Conservation (phyloP, 2,329 filamentous ascomycete species). For the Ascochyta viciae-villosae region DNA sequence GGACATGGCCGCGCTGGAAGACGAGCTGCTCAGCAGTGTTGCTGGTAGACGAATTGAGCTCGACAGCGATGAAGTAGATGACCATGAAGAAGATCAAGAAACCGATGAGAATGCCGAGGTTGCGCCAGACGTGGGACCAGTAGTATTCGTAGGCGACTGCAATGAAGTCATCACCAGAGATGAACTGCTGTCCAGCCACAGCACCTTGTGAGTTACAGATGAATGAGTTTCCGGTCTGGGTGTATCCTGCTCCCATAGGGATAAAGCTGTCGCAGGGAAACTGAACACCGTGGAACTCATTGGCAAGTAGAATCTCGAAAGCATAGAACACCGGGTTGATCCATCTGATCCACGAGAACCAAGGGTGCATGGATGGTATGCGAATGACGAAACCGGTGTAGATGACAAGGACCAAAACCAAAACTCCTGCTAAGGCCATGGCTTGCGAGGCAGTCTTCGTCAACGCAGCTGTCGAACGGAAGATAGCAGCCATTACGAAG, state of each 20-base stretch:
- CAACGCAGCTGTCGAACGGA: slow-evolving; percentile 76
- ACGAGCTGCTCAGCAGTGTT: slow-evolving; percentile 74
- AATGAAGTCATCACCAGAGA: slow-evolving; percentile 51
- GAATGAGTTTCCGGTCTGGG: slow-evolving; percentile 32
- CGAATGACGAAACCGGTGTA: slow-evolving; percentile 74
- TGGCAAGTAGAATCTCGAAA: slow-evolving; percentile 80
- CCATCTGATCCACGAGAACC: slow-evolving; percentile 62
- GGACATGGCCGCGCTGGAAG: slow-evolving; percentile 60
- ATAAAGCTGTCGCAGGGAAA: slow-evolving; percentile 48
- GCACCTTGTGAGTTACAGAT: slow-evolving; percentile 51
- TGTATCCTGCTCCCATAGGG: slow-evolving; percentile 48
- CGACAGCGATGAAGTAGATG: slow-evolving; percentile 68
- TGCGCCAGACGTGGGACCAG: slow-evolving; percentile 58
- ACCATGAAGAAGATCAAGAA: slow-evolving; percentile 70
- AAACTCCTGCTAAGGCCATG: slow-evolving; percentile 60
- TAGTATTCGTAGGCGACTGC: slow-evolving; percentile 43
- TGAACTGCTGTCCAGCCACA: slow-evolving; percentile 47
- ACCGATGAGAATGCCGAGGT: slow-evolving; percentile 65
- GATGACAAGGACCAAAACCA: slow-evolving; percentile 70
- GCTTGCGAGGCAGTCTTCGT: slow-evolving; percentile 71
- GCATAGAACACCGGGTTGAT: slow-evolving; percentile 76
- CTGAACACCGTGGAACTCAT: slow-evolving; percentile 62
- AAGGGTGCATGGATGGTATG: slow-evolving; percentile 62
- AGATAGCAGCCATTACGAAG: slow-evolving; percentile 80
- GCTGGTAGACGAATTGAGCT: slow-evolving; percentile 68